These are phyloP conservation scores for Exsudoporus floridanus DNA, from an alignment of 1,284 basidiomycete genomes.

Conservation along the genomic window DNA sequence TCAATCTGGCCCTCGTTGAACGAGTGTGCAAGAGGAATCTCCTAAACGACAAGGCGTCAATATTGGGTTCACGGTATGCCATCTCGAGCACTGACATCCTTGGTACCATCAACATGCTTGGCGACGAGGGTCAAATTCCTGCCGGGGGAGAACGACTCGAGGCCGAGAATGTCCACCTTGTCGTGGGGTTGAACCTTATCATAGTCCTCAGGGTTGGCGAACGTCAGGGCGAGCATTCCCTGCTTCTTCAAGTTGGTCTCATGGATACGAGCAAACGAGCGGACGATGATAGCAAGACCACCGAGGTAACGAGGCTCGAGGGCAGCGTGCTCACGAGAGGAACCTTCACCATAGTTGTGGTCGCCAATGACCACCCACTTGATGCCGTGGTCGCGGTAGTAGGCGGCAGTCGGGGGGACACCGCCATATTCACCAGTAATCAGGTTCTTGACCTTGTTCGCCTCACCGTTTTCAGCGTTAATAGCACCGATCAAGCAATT, in stretches of 20 bases:
- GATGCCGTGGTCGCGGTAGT: constrained; percentile 88
- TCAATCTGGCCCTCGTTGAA: constrained; percentile 90
- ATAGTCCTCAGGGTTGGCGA: constrained; percentile 87
- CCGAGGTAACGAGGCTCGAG: constrained; percentile 97
- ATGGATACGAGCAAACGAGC: constrained; percentile 97
- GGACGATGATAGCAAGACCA: constrained; percentile 91
- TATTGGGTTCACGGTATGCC: not conserved
- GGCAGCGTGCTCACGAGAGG: constrained; percentile 96
- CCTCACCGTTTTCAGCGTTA: constrained; percentile 92
- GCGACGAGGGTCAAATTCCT: constrained; percentile 80
- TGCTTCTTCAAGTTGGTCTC: constrained; percentile 99
- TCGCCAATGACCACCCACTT: constrained; percentile 96
- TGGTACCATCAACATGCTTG: constrained; percentile 81
- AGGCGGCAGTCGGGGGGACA: constrained; percentile 82
- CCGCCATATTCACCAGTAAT: constrained; percentile 83
- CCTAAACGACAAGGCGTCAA: constrained; percentile 32
- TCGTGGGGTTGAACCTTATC: constrained; percentile 84
- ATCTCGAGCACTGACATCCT: constrained; percentile 51
- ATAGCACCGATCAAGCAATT: constrained; percentile 98
- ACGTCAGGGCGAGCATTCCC: constrained; percentile 91
- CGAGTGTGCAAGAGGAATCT: constrained; percentile 72
- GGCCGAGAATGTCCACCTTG: constrained; percentile 80
- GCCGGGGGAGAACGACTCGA: constrained; percentile 83
- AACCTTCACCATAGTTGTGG: constrained; percentile 98
- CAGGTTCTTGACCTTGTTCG: constrained; percentile 95